Evolutionary conservation across 495 filamentous ascomycete genomes (phyloP).

Genomic region (Aspergillus heteromorphus): DNA sequence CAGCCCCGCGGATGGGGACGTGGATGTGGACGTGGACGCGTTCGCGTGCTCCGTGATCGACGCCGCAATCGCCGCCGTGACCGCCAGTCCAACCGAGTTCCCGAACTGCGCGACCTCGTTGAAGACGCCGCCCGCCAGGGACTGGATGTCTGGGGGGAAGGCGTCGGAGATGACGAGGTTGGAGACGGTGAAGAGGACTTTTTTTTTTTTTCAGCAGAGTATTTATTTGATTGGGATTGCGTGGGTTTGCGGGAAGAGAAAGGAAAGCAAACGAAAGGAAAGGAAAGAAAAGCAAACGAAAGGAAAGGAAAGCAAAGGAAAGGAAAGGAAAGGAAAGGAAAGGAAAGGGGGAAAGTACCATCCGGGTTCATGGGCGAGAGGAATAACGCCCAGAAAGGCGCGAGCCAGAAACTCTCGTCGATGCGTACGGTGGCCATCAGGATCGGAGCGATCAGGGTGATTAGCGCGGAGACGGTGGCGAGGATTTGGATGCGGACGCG

Average conservation of each 20-base stretch:
- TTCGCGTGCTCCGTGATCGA: conserved; percentile 26
- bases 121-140: conserved; percentile 55
- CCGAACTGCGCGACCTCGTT: conserved; percentile 55
- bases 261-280: no score
- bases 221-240: no score
- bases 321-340: no score
- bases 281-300: no score
- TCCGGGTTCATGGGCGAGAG: not conserved
- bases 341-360: not conserved
- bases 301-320: no score
- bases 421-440: conserved; percentile 47
- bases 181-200: conserved; percentile 43
- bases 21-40: no score
- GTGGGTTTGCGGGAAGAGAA: no score
- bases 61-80: conserved; percentile 44
- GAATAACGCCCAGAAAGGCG: not conserved
- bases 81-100: conserved; percentile 46
- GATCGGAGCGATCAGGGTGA: conserved; percentile 45
- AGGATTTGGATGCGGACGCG: conserved; percentile 40
- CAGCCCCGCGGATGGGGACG: not conserved
- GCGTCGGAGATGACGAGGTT: conserved; percentile 47
- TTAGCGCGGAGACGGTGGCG: conserved; percentile 34
- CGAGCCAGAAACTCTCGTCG: conserved; percentile 50
- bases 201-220: not conserved
- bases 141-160: conserved; percentile 20